Percentiles rank a stretch among this genome's conserved stretches.
phyloP scores from a whole-genome alignment of 768 basidiomycete genomes.

The Suillus paluster region DNA sequence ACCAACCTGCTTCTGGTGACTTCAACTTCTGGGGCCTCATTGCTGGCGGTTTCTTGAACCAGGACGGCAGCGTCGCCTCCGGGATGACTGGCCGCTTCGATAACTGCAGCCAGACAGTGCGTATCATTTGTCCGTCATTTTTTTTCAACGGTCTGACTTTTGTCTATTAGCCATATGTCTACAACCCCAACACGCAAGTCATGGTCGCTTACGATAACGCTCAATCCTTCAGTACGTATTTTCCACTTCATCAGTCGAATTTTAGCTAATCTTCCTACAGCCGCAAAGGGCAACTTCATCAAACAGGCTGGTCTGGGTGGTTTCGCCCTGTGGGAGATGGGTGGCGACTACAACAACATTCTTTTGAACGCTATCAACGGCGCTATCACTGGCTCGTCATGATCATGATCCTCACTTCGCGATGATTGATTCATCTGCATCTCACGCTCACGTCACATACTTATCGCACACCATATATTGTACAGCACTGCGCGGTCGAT shows the following conservation, averaged over 20 bases:
- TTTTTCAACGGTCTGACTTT: constrained; percentile 10
- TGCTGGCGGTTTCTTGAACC: constrained; percentile 54
- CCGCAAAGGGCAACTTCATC: constrained; percentile 49
- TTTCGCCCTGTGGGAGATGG: constrained; percentile 51
- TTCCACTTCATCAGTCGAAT: background rate
- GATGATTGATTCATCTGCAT: constrained; percentile 12
- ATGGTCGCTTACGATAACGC: constrained; percentile 72
- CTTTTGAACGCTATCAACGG: constrained; percentile 38
- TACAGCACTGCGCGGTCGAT: constrained; percentile 4
- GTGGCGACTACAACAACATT: constrained; percentile 44
- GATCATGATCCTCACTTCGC: constrained; percentile 10
- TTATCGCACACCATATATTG: constrained; percentile 12
- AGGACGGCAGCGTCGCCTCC: constrained; percentile 49
- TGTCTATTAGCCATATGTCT: constrained; percentile 63
- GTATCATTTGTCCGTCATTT: constrained; percentile 21
- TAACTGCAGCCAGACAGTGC: constrained; percentile 74
- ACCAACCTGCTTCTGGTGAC: constrained; percentile 54
- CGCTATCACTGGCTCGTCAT: constrained; percentile 25
- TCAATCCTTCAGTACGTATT: constrained; percentile 54
- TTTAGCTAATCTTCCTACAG: constrained; percentile 26
- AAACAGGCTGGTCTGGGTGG: constrained; percentile 38
- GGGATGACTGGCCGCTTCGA: constrained; percentile 63
- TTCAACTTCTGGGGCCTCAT: constrained; percentile 71
- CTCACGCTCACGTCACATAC: background rate
- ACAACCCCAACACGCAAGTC: constrained; percentile 54